phyloP scores from a whole-genome alignment of 495 filamentous ascomycete genomes.

The Clohesyomyces aquaticus region DNA sequence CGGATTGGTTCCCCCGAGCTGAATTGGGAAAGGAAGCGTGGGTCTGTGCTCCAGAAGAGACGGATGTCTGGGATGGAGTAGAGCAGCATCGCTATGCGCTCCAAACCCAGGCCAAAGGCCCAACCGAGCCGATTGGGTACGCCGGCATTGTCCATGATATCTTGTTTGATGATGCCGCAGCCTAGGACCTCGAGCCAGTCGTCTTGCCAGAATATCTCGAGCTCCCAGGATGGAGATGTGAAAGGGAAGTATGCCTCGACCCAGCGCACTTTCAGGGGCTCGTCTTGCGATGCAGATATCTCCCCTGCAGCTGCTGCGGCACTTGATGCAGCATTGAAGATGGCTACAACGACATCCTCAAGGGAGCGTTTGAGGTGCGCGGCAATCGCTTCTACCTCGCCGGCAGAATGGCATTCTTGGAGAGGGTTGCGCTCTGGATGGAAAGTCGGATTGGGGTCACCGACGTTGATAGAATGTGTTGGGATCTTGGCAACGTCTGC shows the following conservation, averaged over 20 bases:
- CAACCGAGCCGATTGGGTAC: slow-evolving; percentile 79
- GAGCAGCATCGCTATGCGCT: slow-evolving; percentile 93
- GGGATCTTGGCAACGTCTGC: slow-evolving; percentile 75
- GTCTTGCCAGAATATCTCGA: slow-evolving; percentile 93
- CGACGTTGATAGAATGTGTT: slow-evolving; percentile 70
- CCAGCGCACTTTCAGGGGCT: slow-evolving; percentile 86
- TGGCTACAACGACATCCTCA: slow-evolving; percentile 83
- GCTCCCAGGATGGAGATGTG: slow-evolving; percentile 90
- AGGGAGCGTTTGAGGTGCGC: slow-evolving; percentile 88
- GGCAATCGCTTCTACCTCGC: slow-evolving; percentile 80
- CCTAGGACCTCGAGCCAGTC: slow-evolving; percentile 95
- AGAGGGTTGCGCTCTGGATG: slow-evolving; percentile 83
- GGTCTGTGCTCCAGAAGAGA: slow-evolving; percentile 92
- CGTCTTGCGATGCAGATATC: slow-evolving; percentile 50
- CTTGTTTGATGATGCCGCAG: slow-evolving; percentile 86
- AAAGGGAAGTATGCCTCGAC: slow-evolving; percentile 97
- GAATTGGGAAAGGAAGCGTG: slow-evolving; percentile 84
- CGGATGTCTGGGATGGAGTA: slow-evolving; percentile 95
- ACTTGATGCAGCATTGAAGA: slow-evolving; percentile 77
- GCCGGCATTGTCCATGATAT: slow-evolving; percentile 74
- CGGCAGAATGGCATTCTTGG: slow-evolving; percentile 71
- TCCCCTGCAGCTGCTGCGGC: slow-evolving; percentile 65
- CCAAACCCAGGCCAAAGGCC: slow-evolving; percentile 93
- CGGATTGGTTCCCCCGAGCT: slow-evolving; percentile 53
- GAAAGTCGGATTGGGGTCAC: slow-evolving; percentile 81